Base-by-base conservation (phyloP, 169 alveolate genomes). In the Cryptosporidium baileyi region DNA sequence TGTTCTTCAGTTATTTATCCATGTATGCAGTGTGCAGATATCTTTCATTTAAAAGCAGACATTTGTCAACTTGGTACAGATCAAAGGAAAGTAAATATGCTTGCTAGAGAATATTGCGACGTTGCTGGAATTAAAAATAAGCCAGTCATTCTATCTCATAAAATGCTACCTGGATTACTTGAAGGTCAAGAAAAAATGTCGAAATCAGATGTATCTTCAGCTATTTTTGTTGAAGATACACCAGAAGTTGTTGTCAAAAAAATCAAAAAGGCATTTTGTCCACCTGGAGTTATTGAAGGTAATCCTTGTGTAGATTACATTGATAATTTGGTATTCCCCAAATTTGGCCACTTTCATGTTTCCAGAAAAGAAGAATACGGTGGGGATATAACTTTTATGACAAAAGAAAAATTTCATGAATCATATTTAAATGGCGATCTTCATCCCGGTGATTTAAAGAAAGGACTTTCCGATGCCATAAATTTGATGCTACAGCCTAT, bases 21-120 rank as follows among this genome's bases (percentile, higher is more conserved):
- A 15, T 95, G 98, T 82, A 98, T 97, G 99, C 99, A 98, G 91
- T 98, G 99, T 88, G 96, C 99, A 13, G 99, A 98, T 90, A 97
- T 97, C 17, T 98, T 97, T 94, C 96, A 94, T 89, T 91, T 98
- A 24, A 95, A 96, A 43, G 99, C 99, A 24, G 99, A 97, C 88
- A 96, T 98, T 30, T 98, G 99, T 93, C 99, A 98, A 63, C 93
- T 97, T 36, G 99, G 99, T 6, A 92, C 94, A 90, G 99, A 98
- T 85, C 99, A 98, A 89, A 93, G 99, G 67, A 98, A 98, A 91
- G 99, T 98, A 30, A 98, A 98, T 91, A 95, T 98, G 98, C 94
- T 97, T 44, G 99, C 99, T 1, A 92, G 99, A 61, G 99, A 96
- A 88, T 94, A 93, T 89, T 95, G 96, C 74, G 97, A 96, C 54